Evolutionary conservation across 2,329 filamentous ascomycete species (phyloP).

Genomic region (Ophiognomonia clavigignenti-juglandacearum): DNA sequence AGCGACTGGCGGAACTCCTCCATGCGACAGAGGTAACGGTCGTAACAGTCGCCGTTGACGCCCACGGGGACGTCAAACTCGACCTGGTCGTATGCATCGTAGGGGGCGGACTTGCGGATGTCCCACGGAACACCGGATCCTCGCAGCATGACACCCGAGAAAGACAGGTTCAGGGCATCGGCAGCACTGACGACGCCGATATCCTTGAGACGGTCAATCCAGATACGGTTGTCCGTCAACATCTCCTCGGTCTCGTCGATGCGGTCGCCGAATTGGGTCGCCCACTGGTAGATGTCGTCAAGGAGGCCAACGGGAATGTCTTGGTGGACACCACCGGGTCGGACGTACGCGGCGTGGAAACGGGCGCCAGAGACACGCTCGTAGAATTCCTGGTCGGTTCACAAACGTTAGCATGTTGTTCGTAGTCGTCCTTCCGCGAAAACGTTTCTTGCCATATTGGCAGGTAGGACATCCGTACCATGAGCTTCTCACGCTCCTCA

Average conservation of each 20-base stretch:
- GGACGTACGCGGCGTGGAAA: slow-evolving; percentile 94
- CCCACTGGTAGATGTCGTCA: slow-evolving; percentile 99
- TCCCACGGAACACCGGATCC: slow-evolving; percentile 96
- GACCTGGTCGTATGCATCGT: slow-evolving; percentile 95
- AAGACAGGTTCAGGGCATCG: slow-evolving; percentile 95
- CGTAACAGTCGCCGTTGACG: slow-evolving; percentile 97
- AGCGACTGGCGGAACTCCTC: slow-evolving; percentile 98
- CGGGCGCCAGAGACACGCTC: slow-evolving; percentile 97
- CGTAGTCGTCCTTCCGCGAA: background rate
- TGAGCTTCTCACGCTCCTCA: slow-evolving; percentile 98
- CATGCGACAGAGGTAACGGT: slow-evolving; percentile 98
- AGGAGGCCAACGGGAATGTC: slow-evolving; percentile 90
- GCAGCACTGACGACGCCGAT: slow-evolving; percentile 86
- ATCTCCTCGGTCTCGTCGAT: slow-evolving; percentile 99
- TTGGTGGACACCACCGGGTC: slow-evolving; percentile 92
- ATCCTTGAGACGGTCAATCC: slow-evolving; percentile 88
- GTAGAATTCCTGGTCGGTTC: slow-evolving; percentile 79
- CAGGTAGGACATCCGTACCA: slow-evolving; percentile 59
- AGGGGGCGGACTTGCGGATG: slow-evolving; percentile 92
- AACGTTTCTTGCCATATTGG: no score
- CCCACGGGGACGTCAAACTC: slow-evolving; percentile 98
- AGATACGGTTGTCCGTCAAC: slow-evolving; percentile 98
- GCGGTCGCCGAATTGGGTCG: slow-evolving; percentile 95
- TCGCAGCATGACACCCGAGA: slow-evolving; percentile 96
- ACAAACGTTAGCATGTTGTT: slow-evolving; percentile 3